phyloP scores from a whole-genome alignment of 2,329 filamentous ascomycete genomes.

The Pseudocercospora macadamiae region DNA sequence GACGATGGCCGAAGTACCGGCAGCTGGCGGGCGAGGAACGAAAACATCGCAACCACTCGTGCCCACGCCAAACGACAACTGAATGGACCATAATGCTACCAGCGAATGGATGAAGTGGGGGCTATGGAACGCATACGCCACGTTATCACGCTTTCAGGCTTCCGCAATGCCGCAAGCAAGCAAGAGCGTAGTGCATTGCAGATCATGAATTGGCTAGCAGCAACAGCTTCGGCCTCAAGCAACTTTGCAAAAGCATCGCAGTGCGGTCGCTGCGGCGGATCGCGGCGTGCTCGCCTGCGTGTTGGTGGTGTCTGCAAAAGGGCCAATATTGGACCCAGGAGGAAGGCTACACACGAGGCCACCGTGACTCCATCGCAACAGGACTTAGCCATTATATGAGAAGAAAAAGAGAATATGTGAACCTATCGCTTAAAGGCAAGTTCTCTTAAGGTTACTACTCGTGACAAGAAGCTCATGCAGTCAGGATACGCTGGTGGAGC shows the following conservation, averaged over 20 bases:
- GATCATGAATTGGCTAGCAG: slow-evolving; percentile 19
- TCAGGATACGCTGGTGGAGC: slow-evolving; percentile 7
- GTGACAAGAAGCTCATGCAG: slow-evolving; percentile 14
- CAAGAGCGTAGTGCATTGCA: slow-evolving; percentile 16
- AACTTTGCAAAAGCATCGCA: neutral
- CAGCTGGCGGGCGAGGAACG: slow-evolving; percentile 17
- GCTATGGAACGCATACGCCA: slow-evolving; percentile 10
- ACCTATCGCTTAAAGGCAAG: slow-evolving; percentile 9
- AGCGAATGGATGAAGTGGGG: slow-evolving; percentile 14
- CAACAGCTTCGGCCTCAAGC: neutral
- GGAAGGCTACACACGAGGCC: slow-evolving; percentile 3
- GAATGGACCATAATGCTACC: slow-evolving; percentile 19
- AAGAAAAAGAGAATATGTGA: slow-evolving; percentile 14
- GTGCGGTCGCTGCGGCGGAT: slow-evolving; percentile 3
- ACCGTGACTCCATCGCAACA: neutral
- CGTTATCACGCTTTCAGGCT: slow-evolving; percentile 3
- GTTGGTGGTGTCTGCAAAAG: neutral
- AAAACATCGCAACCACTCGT: slow-evolving; percentile 20
- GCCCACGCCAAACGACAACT: slow-evolving; percentile 20
- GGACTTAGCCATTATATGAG: slow-evolving; percentile 4
- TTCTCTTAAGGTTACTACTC: slow-evolving; percentile 8
- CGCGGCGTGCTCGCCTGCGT: slow-evolving; percentile 11
- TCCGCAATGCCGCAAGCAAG: slow-evolving; percentile 14
- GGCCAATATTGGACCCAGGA: neutral
- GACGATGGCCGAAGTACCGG: slow-evolving; percentile 26